Conservation (phyloP, 1,139 yeast species). For the Geotrichum restrictum region DNA sequence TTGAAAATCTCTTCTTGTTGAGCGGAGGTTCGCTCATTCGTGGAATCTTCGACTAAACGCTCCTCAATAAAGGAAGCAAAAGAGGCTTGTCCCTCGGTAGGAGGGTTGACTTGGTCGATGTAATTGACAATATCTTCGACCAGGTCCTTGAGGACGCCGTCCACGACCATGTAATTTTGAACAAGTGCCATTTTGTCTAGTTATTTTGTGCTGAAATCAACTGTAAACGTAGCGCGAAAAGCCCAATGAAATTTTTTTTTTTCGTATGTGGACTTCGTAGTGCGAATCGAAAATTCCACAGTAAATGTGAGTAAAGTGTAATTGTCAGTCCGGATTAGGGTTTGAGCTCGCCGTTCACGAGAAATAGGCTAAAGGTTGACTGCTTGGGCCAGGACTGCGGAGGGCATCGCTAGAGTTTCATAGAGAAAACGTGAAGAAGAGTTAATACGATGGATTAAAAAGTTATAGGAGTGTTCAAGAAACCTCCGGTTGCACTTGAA, state of each 20-base stretch:
- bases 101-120: conserved; percentile 38
- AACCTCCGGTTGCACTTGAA: no score
- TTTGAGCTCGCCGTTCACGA: background rate
- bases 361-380: background rate
- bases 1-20: conserved; percentile 33
- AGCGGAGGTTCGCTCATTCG: conserved; percentile 15
- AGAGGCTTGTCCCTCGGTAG: conserved; percentile 28
- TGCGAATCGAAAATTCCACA: background rate
- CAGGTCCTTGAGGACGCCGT: conserved; percentile 40
- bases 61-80: conserved; percentile 22
- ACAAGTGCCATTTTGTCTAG: conserved; percentile 19
- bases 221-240: background rate
- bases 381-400: no score
- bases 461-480: no score
- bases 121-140: conserved; percentile 40
- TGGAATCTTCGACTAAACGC: conserved; percentile 13
- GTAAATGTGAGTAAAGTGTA: background rate
- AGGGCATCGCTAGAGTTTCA: no score
- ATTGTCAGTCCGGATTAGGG: background rate
- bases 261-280: background rate
- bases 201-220: background rate
- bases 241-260: background rate
- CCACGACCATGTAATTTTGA: conserved; percentile 36
- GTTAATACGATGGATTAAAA: no score
- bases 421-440: no score